Evolutionary conservation across 2,329 filamentous ascomycete genomes (phyloP), one percentile per base, ranked within the genome.

Genomic region (Epicoccum nigrum): DNA sequence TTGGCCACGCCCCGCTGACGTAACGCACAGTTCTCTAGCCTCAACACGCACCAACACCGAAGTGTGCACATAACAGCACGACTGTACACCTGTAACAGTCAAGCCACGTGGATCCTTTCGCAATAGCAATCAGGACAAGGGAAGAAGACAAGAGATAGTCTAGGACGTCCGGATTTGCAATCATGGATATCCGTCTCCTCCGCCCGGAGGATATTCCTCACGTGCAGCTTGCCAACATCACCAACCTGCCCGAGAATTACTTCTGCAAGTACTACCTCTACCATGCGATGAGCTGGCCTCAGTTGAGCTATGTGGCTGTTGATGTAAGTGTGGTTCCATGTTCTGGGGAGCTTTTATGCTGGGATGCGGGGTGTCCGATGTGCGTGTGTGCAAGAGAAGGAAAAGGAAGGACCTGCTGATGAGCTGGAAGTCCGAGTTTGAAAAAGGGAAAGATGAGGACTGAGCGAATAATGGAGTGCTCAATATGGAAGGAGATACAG

Each of bases 191-290:
- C 77, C 88, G 93, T 60, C 81, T 94, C 59, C 86, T 99, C 63
- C 87, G 85, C 62, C 81, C 90, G 59, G 88, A 86, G 58, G 90
- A 95, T 77, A 89, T 95, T 61, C 90, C 90, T 62, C 87, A 94
- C 71, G 92, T 99, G 72, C 94, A 99, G 79, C 92, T 95, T 76
- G 93, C 93, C 72, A 97, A 99, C 81, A 92, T 99, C 73, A 96
- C 95, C 74, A 99, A 99, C 80, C 84, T 99, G 45, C 94, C 94
- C 60, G 94, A 99, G 77, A 99, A 99, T 82, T 99, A 99, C 84
- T 97, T 97, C 76, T 90, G 96, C 78, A 99, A 99, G 83, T 99
- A 99, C 83, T 99, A 99, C 81, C 86, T 99, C 70, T 99, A 99
- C 84, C 94, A 99, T 77, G 92, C 93, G 13, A 86, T 97, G 62